Conservation (phyloP, 1,284 basidiomycete genomes). For the Phaffia rhodozyma region DNA sequence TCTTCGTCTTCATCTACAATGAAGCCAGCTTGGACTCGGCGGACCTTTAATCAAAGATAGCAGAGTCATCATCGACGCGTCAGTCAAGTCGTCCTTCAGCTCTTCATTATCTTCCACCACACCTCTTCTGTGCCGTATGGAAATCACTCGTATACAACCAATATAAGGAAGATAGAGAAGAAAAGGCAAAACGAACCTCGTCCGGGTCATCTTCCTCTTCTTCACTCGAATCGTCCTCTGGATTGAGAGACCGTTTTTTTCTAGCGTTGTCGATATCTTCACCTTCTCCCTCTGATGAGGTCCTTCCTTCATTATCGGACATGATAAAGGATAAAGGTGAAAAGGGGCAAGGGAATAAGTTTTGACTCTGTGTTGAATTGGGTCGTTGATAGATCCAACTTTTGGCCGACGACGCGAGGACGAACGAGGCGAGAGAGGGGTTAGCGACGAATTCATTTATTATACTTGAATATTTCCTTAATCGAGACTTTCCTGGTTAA, state of each 20-base stretch:
- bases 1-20: constrained; percentile 35
- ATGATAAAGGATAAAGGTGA: background rate
- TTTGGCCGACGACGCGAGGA: too few relatives aligned
- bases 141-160: too few relatives aligned
- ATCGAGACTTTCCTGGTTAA: too few relatives aligned
- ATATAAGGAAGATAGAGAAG: background rate
- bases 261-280: constrained; percentile 35
- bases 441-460: too few relatives aligned
- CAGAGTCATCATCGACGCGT: background rate
- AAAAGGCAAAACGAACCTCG: constrained; percentile 21
- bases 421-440: too few relatives aligned
- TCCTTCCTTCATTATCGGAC: constrained; percentile 3
- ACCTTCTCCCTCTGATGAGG: constrained; percentile 35
- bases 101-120: background rate
- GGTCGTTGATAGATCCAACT: too few relatives aligned
- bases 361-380: too few relatives aligned
- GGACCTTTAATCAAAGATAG: constrained; percentile 17
- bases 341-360: too few relatives aligned
- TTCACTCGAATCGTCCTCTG: constrained; percentile 34
- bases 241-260: constrained; percentile 22
- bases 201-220: constrained; percentile 37
- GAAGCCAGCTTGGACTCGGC: constrained; percentile 34
- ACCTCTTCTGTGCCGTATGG: background rate
- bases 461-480: too few relatives aligned
- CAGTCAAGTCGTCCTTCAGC: background rate